These are phyloP conservation scores for Albugo candida DNA, from an alignment of 352 stramenopile genomes.

Conservation along the genomic window DNA sequence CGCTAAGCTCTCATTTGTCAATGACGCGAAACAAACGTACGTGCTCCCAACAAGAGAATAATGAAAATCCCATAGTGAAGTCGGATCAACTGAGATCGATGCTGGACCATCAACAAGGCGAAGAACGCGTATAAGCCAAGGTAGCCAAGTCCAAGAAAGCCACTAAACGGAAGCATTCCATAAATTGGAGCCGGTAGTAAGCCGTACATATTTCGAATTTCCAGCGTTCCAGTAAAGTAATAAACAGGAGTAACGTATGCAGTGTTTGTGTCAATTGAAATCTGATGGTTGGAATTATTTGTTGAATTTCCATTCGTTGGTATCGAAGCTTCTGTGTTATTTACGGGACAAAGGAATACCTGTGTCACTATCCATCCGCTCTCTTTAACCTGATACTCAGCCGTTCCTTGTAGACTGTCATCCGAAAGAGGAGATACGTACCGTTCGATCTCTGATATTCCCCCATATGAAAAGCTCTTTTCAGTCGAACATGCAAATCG, in stretches of 20 bases:
- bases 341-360: conserved; percentile 44
- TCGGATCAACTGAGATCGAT: conserved; percentile 52
- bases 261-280: no score
- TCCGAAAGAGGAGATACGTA: conserved; percentile 47
- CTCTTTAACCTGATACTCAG: conserved; percentile 29
- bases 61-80: conserved; percentile 71
- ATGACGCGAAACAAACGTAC: conserved; percentile 10
- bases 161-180: conserved; percentile 72
- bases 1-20: neutral
- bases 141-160: conserved; percentile 48
- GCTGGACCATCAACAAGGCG: conserved; percentile 30
- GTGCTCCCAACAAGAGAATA: conserved; percentile 58
- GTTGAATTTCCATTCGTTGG: no score
- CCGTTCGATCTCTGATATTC: conserved; percentile 43
- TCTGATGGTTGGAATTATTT: no score
- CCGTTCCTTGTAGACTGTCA: conserved; percentile 21
- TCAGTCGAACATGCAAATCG: conserved; percentile 39
- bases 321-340: conserved; percentile 15
- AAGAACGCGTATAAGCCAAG: conserved; percentile 65
- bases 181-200: conserved; percentile 63
- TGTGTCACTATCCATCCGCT: conserved; percentile 69
- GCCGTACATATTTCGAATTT: conserved; percentile 68
- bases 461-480: conserved; percentile 20
- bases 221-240: conserved; percentile 42
- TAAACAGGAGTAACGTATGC: conserved; percentile 19